Conservation (phyloP, 2,329 filamentous ascomycete genomes). For the Penicillium expansum region DNA sequence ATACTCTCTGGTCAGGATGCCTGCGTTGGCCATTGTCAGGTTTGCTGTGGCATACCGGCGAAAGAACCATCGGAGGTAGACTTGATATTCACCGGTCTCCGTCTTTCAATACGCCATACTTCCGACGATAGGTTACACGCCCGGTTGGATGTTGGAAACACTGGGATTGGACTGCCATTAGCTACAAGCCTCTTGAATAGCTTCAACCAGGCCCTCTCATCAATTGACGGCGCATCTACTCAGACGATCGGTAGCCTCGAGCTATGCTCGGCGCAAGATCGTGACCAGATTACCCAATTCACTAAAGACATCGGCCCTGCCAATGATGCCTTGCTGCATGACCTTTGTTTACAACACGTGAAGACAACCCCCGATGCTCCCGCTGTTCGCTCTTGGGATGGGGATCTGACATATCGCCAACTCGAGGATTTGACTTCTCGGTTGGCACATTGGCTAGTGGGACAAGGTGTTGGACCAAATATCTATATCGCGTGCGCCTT, state of each 20-base stretch:
- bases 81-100: neutral
- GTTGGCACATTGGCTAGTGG: conserved; percentile 16
- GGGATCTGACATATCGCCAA: conserved; percentile 17
- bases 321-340: conserved; percentile 15
- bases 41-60: conserved; percentile 2
- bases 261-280: conserved; percentile 15
- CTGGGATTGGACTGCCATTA: conserved; percentile 6
- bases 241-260: conserved; percentile 12
- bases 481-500: conserved; percentile 18
- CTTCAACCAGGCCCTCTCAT: conserved; percentile 11
- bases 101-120: conserved; percentile 7
- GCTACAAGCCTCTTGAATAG: conserved; percentile 15
- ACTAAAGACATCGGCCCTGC: conserved; percentile 7
- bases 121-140: conserved; percentile 7
- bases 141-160: conserved; percentile 3
- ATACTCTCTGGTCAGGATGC: neutral
- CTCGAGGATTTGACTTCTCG: conserved; percentile 10
- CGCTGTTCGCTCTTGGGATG: conserved; percentile 22
- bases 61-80: neutral
- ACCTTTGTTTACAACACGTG: conserved; percentile 15
- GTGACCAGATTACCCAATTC: conserved; percentile 7
- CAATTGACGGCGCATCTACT: neutral
- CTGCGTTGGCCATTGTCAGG: neutral
- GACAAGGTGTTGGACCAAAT: conserved; percentile 15
- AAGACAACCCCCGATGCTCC: conserved; percentile 13